Conservation (phyloP, 2,329 filamentous ascomycete genomes). For the Sclerotinia trifoliorum region DNA sequence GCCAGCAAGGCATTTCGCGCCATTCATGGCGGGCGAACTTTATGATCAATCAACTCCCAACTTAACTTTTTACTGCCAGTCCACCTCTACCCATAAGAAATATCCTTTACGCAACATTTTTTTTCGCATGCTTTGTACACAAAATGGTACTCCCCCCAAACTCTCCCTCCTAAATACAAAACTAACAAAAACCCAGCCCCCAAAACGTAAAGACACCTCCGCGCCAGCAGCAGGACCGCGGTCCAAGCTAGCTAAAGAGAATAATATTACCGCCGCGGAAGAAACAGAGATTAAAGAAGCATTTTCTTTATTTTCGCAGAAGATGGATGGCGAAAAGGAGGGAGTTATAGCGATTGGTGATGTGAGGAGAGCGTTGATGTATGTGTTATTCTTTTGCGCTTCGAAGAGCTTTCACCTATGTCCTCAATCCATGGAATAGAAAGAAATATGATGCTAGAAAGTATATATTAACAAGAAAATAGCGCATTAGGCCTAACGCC, state of each 20-base stretch:
- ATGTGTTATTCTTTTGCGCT: slow-evolving; percentile 31
- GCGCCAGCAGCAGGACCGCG: slow-evolving; percentile 45
- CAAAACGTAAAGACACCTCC: slow-evolving; percentile 37
- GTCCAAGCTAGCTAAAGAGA: slow-evolving; percentile 88
- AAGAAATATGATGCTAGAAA: not conserved
- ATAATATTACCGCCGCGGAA: slow-evolving; percentile 79
- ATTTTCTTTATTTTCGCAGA: slow-evolving; percentile 76
- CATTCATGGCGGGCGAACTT: slow-evolving; percentile 9
- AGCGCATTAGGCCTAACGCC: slow-evolving; percentile 81
- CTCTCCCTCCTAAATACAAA: not conserved
- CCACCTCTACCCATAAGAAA: not conserved
- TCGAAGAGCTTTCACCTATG: not conserved
- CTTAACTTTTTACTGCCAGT: too few relatives aligned
- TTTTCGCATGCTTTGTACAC: not conserved
- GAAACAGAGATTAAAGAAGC: slow-evolving; percentile 90
- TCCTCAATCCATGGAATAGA: not conserved
- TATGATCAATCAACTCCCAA: slow-evolving; percentile 5
- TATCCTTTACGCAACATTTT: not conserved
- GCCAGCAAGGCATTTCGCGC: slow-evolving; percentile 10
- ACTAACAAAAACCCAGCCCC: slow-evolving; percentile 31
- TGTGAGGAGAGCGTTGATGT: slow-evolving; percentile 72
- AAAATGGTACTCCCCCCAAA: not conserved
- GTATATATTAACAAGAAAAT: slow-evolving; percentile 2
- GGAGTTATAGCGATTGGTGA: slow-evolving; percentile 48
- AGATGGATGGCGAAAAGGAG: slow-evolving; percentile 68